Evolutionary conservation across 1,139 yeast genomes (phyloP).

Genomic region (Blastobotrys elegans): DNA sequence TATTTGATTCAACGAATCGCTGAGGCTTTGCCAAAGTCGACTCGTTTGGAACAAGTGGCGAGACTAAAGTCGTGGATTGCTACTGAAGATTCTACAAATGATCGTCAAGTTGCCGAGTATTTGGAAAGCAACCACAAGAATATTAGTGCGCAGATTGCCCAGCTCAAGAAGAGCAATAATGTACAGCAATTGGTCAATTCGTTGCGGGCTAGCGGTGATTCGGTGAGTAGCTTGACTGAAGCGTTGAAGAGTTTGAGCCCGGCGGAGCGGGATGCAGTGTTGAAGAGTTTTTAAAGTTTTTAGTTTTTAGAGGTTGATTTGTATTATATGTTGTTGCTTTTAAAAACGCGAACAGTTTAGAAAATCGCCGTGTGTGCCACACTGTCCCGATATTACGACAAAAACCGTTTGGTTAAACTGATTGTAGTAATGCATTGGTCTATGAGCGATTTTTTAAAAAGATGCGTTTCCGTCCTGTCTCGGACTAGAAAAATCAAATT

Average conservation of each 20-base stretch:
- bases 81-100: slow-evolving; percentile 71
- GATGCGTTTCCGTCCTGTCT: too few relatives aligned
- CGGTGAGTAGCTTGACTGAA: slow-evolving; percentile 56
- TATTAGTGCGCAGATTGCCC: slow-evolving; percentile 57
- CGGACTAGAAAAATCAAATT: too few relatives aligned
- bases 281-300: slow-evolving; percentile 29
- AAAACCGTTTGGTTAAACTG: not conserved
- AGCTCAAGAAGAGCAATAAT: slow-evolving; percentile 38
- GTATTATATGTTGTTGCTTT: not conserved
- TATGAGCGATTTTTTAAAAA: too few relatives aligned
- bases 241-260: slow-evolving; percentile 54
- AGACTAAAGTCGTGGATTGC: slow-evolving; percentile 79
- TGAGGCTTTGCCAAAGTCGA: slow-evolving; percentile 55
- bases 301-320: not conserved
- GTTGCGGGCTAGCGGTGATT: slow-evolving; percentile 42
- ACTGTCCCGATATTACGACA: not conserved
- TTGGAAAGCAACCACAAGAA: slow-evolving; percentile 71
- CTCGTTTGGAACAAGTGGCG: slow-evolving; percentile 76
- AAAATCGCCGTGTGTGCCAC: not conserved
- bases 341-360: not conserved
- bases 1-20: slow-evolving; percentile 73
- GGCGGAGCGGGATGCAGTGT: slow-evolving; percentile 53
- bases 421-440: too few relatives aligned
- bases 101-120: slow-evolving; percentile 77
- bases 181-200: slow-evolving; percentile 22